Evolutionary conservation across 83 land plant genomes (phyloP).

Genomic region (Picea abies): DNA sequence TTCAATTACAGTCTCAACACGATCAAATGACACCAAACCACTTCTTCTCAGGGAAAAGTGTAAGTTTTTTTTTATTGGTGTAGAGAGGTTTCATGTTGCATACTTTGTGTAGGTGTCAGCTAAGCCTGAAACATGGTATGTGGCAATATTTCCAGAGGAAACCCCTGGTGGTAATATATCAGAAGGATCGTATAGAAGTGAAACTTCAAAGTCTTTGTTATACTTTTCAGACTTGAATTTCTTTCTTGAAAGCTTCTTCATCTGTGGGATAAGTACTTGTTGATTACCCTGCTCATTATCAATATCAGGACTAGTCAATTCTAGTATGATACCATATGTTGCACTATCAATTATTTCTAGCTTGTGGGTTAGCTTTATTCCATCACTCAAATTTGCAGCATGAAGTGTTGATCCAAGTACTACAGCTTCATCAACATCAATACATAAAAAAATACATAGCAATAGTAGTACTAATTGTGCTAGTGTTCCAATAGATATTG

Average conservation of each 20-base stretch:
- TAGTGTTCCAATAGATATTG: no score
- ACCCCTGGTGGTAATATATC: no score
- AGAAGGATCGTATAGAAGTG: no score
- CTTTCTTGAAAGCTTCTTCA: slow-evolving; percentile 87
- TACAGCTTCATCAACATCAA: no score
- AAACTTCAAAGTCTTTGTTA: no score
- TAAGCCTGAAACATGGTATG: no score
- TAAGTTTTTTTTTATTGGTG: slow-evolving; percentile 87
- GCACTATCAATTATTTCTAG: slow-evolving; percentile 60
- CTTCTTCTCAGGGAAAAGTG: slow-evolving; percentile 93
- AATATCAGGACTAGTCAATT: slow-evolving; percentile 68
- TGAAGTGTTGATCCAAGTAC: no score
- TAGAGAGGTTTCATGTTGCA: slow-evolving; percentile 49
- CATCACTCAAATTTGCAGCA: slow-evolving; percentile 97
- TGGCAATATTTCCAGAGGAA: no score
- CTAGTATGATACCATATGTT: slow-evolving; percentile 47
- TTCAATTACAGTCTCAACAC: slow-evolving; percentile 52
- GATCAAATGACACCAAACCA: slow-evolving; percentile 80
- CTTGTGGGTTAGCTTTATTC: slow-evolving; percentile 90
- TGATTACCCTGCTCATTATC: slow-evolving; percentile 41
- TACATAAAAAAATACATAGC: no score
- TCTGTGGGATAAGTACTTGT: slow-evolving; percentile 41
- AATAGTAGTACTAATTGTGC: no score
- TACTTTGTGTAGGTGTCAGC: no score
- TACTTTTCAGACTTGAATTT: slow-evolving; percentile 70